Evolutionary conservation across 305 asterid genomes (phyloP).

Genomic region (Fraxinus xanthoxyloides): DNA sequence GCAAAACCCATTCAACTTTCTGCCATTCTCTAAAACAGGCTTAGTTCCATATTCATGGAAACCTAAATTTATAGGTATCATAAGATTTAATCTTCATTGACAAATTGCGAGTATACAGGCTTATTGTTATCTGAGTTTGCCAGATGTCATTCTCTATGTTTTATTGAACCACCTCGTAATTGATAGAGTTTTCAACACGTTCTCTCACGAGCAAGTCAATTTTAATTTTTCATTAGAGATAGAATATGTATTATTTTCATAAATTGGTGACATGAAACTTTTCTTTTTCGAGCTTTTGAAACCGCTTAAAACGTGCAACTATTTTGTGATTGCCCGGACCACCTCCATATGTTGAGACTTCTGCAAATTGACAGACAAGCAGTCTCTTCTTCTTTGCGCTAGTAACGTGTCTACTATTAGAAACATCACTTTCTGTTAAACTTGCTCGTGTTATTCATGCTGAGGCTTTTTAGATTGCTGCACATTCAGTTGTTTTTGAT

Average conservation of each 20-base stretch:
- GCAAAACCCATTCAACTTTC: not conserved
- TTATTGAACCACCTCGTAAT: not conserved
- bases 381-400: too few species aligned
- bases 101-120: not conserved
- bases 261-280: not conserved
- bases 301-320: not conserved
- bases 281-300: not conserved
- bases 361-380: not conserved
- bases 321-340: not conserved
- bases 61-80: not conserved
- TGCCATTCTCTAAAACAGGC: not conserved
- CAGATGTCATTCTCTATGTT: not conserved
- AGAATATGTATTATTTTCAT: not conserved
- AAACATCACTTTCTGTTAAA: too few species aligned
- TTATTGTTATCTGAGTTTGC: not conserved
- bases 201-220: not conserved
- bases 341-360: not conserved
- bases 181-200: not conserved
- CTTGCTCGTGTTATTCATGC: not conserved
- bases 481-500: not conserved
- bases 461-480: not conserved
- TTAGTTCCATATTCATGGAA: not conserved
- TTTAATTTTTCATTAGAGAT: not conserved
- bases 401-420: too few species aligned
- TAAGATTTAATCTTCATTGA: too few species aligned